These are phyloP conservation scores for Hanseniaspora occidentalis DNA, from an alignment of 805 yeast genomes.

Conservation along the genomic window DNA sequence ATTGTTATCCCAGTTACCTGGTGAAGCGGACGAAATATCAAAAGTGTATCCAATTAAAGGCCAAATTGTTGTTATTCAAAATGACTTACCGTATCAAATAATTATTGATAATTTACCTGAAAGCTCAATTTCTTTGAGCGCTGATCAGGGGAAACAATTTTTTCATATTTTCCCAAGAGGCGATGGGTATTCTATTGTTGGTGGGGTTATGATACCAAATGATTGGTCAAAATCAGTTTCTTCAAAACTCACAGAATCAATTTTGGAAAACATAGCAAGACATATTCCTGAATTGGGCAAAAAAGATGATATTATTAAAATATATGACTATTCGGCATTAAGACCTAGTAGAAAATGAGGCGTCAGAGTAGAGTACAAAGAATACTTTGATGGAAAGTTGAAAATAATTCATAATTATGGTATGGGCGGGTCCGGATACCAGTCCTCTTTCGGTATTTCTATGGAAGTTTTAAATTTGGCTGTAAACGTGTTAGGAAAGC, in stretches of 20 bases:
- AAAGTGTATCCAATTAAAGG: slow-evolving; percentile 44
- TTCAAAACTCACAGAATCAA: slow-evolving; percentile 33
- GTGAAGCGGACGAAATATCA: slow-evolving; percentile 29
- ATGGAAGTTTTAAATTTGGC: slow-evolving; percentile 29
- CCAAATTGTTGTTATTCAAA: slow-evolving; percentile 41
- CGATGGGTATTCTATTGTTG: slow-evolving; percentile 62
- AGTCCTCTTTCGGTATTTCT: slow-evolving; percentile 57
- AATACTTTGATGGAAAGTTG: slow-evolving; percentile 9
- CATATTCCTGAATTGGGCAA: slow-evolving; percentile 17
- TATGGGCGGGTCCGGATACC: slow-evolving; percentile 70
- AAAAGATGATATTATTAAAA: slow-evolving; percentile 5
- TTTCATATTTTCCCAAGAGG: slow-evolving; percentile 56
- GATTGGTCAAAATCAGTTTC: slow-evolving; percentile 28
- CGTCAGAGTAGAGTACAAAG: slow-evolving; percentile 35
- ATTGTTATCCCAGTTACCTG: slow-evolving; percentile 25
- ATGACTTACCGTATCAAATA: slow-evolving; percentile 28
- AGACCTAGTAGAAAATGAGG: slow-evolving; percentile 59
- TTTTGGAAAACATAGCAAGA: slow-evolving; percentile 31
- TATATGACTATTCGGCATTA: slow-evolving; percentile 31
- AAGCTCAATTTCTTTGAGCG: neutral
- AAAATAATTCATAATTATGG: slow-evolving; percentile 52
- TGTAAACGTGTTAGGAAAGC: slow-evolving; percentile 12
- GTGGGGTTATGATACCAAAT: slow-evolving; percentile 32
- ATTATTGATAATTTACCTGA: slow-evolving; percentile 16
- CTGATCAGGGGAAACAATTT: slow-evolving; percentile 26